Percentiles rank a stretch among this genome's conserved stretches.
phyloP scores from a whole-genome alignment of 306 rosid genomes.

The Fragaria iinumae region DNA sequence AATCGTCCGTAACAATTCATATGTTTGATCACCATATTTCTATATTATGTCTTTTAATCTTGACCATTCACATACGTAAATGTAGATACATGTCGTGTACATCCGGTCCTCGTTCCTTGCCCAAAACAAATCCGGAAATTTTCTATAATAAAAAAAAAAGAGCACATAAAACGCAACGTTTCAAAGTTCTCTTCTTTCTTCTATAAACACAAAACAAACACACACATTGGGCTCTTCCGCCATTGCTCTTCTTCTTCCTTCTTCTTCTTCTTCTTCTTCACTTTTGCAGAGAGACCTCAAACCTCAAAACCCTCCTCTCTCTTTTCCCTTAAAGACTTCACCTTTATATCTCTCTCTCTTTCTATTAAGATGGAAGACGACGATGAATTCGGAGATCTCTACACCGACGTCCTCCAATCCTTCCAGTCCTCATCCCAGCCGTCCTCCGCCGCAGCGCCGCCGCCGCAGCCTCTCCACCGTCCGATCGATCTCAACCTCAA shows the following conservation, averaged over 20 bases:
- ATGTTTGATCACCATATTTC: no score
- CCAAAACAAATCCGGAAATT: neutral
- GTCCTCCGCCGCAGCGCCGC: constrained; percentile 37
- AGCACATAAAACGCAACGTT: neutral
- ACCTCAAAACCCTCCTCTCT: constrained; percentile 5
- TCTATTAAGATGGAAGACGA: constrained; percentile 74
- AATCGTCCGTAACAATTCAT: neutral
- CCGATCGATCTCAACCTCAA: constrained; percentile 69
- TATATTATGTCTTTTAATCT: no score
- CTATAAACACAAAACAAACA: neutral
- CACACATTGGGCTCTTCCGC: neutral
- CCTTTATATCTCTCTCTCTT: neutral
- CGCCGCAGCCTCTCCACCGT: constrained; percentile 26
- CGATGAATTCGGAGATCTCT: constrained; percentile 99
- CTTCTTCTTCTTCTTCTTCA: neutral
- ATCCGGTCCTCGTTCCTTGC: neutral
- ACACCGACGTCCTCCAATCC: constrained; percentile 82
- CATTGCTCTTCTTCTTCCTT: neutral
- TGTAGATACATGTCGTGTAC: no score
- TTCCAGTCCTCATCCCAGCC: constrained; percentile 44
- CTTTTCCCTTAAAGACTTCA: constrained; percentile 4
- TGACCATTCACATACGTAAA: fast-evolving
- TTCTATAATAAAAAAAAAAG: neutral
- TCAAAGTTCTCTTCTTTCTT: neutral
- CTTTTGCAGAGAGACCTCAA: constrained; percentile 15